Evolutionary conservation across 371 early-diverging fungal species (phyloP), one percentile per base, ranked within the genome.

Genomic region (Mucor mucedo): DNA sequence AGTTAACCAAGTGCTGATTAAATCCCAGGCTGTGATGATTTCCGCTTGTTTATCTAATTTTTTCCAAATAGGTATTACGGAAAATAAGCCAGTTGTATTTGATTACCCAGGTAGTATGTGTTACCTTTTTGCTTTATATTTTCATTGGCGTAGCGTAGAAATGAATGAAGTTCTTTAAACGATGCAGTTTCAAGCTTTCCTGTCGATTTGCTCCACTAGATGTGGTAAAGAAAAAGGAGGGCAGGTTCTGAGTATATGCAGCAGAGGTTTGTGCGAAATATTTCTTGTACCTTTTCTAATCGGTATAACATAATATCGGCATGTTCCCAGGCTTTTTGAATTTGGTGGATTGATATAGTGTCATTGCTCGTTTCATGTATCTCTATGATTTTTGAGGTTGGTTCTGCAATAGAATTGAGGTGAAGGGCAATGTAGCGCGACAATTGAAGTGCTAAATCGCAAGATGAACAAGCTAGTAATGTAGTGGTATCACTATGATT

Each of bases 381-480:
- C 14, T 50, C 50, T 30, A 21, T 50, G 13, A 50, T 50, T 10
- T 16, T 4, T 11, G 50, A 27, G 21, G 21, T 47, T 21, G 47
- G 8, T 3, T 21, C 27, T 3, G 4, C 9, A 21, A 21, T 8
- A 9, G 7, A 21, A 47, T 47, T 47, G 10, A 50, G 11, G 30
- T 50, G 58, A 48, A 38, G 27, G 4, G n/a, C 33, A 13, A 39
- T 27, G 38, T 47, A 58, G n/a, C 41, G 27, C 14, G 30, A 21
- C 8, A 21, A 42, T 11, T 52, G 42, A 9, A 64, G 27, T 6
- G 65, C 52, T 45, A 64, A 27, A 38, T 58, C 58, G 28, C 47
- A 58, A 5, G 65, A 44, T 27, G 65, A 64, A 47, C 58, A 64
- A 7, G 45, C n/a, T 16, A 64, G 14, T 35, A 64, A 49, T 5